Evolutionary conservation across 768 basidiomycete genomes (phyloP), one percentile per base, ranked within the genome.

Genomic region (Leccinum arenicola): DNA sequence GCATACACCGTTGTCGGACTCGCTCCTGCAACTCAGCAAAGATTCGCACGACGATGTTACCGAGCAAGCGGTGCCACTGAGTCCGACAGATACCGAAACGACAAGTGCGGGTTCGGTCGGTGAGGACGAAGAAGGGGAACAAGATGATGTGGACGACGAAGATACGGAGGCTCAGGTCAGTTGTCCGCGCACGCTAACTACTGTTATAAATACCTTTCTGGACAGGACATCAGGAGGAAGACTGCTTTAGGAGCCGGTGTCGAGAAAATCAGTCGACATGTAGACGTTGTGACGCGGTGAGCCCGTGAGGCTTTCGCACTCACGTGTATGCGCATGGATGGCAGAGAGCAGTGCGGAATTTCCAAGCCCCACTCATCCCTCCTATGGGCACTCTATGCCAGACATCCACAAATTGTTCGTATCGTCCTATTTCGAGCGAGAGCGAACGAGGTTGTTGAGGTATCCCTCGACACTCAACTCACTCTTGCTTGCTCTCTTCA

Each of bases 251-350:
- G 74, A 21, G 74, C 74, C 9, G 75, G 75, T 8, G 70, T 75
- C 19, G 75, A 75, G 60, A 75, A 75, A 61, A 62, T 75, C 54
- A 76, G 75, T 57, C 64, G 70, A 52, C 75, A 76, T 57, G 64
- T 73, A 38, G 66, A 68, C 5, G 50, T 50, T 33, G 67, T 64
- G 51, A 53, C 38, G 53, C 64, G 66, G 4, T 70, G 59, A 55
- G 45, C 61, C 38, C 49, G 17, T 33, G 40, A 47, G 17, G 36
- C 47, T 48, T 38, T 21, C 35, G 12, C 25, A 19, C 21, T 10
- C 8, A 23, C 47, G 36, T 59, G 57, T 45, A 43, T 50, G 45
- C 15, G 48, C n/a, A 7, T 36, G 33, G 50, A 23, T 17, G n/a
- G 27, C 55, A 52, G 59, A 51, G 59, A 49, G 47, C 23, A 40